Evolutionary conservation across 78 protist species (phyloP).

Genomic region (Polysphondylium violaceum): DNA sequence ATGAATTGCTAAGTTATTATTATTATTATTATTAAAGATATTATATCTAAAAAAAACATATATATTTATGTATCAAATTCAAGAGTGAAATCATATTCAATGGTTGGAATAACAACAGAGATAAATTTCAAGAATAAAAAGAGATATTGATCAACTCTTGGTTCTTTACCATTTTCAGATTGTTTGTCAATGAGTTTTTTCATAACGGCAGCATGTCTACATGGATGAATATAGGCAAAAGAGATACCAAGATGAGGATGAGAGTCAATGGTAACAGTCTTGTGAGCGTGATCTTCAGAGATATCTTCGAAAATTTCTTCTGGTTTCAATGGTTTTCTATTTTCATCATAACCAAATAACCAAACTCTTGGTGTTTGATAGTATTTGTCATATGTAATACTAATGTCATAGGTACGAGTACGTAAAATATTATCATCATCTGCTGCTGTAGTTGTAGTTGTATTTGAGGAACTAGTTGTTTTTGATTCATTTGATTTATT

Average conservation of each 20-base stretch:
- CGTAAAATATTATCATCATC: slow-evolving; percentile 85
- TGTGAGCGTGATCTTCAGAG: slow-evolving; percentile 96
- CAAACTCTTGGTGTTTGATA: slow-evolving; percentile 95
- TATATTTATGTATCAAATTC: slow-evolving; percentile 75
- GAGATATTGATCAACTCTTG: slow-evolving; percentile 88
- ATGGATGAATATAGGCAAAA: slow-evolving; percentile 94
- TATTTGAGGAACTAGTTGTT: neutral
- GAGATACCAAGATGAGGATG: slow-evolving; percentile 94
- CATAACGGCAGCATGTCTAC: slow-evolving; percentile 94
- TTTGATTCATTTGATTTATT: neutral
- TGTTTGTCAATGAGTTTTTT: slow-evolving; percentile 90
- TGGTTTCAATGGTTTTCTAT: slow-evolving; percentile 76
- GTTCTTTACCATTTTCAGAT: slow-evolving; percentile 67
- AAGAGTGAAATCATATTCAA: slow-evolving; percentile 96
- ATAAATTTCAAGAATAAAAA: slow-evolving; percentile 96
- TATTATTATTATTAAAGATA: no score
- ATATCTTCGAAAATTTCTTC: slow-evolving; percentile 95
- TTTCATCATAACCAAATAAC: slow-evolving; percentile 95
- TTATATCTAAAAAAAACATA: no score
- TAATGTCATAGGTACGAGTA: slow-evolving; percentile 94
- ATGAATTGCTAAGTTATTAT: no score
- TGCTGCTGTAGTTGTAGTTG: neutral
- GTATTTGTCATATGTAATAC: slow-evolving; percentile 96
- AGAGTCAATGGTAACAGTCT: slow-evolving; percentile 97
- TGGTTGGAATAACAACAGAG: slow-evolving; percentile 96